Evolutionary conservation across 2,329 filamentous ascomycete genomes (phyloP).

Genomic region (Cercospora brassicicola): DNA sequence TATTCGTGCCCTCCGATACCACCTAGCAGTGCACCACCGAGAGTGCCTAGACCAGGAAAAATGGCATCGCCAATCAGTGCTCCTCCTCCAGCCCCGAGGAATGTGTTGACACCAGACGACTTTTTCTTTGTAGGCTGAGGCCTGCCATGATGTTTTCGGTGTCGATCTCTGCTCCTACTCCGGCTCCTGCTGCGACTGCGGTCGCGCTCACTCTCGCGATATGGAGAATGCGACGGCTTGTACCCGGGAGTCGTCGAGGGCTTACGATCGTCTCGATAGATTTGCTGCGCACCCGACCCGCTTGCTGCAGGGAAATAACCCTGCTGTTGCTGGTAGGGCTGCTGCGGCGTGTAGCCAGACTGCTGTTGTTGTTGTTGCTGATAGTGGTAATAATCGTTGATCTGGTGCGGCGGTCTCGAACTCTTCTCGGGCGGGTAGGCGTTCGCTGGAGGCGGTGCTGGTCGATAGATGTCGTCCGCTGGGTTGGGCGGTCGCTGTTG

Average conservation of each 20-base stretch:
- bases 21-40: slow-evolving; percentile 44
- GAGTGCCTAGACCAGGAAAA: slow-evolving; percentile 41
- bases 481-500: slow-evolving; percentile 25
- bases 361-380: slow-evolving; percentile 22
- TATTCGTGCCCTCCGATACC: slow-evolving; percentile 47
- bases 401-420: slow-evolving; percentile 18
- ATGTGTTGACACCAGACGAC: slow-evolving; percentile 39
- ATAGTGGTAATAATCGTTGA: slow-evolving; percentile 13
- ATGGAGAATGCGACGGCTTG: slow-evolving; percentile 21
- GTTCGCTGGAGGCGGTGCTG: slow-evolving; percentile 26
- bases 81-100: slow-evolving; percentile 48
- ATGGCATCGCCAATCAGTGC: slow-evolving; percentile 48
- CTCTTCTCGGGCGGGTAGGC: slow-evolving; percentile 22
- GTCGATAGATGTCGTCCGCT: slow-evolving; percentile 25
- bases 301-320: background rate
- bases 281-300: slow-evolving; percentile 19
- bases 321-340: slow-evolving; percentile 11
- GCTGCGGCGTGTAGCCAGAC: slow-evolving; percentile 17
- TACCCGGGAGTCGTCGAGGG: slow-evolving; percentile 22
- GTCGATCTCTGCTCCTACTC: slow-evolving; percentile 21
- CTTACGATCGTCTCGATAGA: slow-evolving; percentile 18
- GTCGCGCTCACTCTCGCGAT: slow-evolving; percentile 19
- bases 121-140: slow-evolving; percentile 26
- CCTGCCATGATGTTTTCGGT: slow-evolving; percentile 24
- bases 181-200: slow-evolving; percentile 28